Conservation (phyloP, 2,329 filamentous ascomycete genomes). For the Cytospora piceae region DNA sequence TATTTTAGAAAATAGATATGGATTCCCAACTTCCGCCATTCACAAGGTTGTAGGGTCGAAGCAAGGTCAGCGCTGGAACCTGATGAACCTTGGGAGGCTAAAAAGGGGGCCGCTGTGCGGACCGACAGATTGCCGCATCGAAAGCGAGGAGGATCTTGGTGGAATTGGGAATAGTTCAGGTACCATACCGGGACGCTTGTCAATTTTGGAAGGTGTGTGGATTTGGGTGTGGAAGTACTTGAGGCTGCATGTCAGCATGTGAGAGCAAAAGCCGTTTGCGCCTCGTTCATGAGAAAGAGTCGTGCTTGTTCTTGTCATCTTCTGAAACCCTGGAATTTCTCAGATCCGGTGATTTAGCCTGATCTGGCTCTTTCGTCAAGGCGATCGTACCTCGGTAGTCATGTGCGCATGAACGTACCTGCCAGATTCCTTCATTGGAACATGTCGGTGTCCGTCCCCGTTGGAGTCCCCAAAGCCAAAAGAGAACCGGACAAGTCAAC, state of each 20-base stretch:
- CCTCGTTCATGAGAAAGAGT: neutral
- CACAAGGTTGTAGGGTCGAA: neutral
- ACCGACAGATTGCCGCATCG: constrained; percentile 14
- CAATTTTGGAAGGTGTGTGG: neutral
- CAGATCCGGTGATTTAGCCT: neutral
- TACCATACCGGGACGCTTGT: constrained; percentile 6
- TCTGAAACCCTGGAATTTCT: neutral
- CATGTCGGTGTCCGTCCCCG: neutral
- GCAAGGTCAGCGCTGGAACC: neutral
- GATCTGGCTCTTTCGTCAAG: neutral
- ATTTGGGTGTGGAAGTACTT: neutral
- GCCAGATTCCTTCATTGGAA: neutral
- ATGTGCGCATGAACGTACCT: neutral
- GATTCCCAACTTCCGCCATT: neutral
- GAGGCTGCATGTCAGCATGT: neutral
- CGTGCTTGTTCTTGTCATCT: neutral
- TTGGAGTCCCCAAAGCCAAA: neutral
- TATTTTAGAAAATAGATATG: neutral
- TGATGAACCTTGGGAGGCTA: neutral
- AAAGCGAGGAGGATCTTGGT: constrained; percentile 12
- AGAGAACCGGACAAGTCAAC: neutral
- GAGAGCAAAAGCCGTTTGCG: neutral
- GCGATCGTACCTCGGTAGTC: neutral
- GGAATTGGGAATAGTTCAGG: constrained; percentile 20
- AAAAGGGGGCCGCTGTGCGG: constrained; percentile 2